Percentiles rank a stretch among this genome's conserved stretches.
Conservation (phyloP, 306 rosid genomes). For the Cyamopsis tetragonoloba region DNA sequence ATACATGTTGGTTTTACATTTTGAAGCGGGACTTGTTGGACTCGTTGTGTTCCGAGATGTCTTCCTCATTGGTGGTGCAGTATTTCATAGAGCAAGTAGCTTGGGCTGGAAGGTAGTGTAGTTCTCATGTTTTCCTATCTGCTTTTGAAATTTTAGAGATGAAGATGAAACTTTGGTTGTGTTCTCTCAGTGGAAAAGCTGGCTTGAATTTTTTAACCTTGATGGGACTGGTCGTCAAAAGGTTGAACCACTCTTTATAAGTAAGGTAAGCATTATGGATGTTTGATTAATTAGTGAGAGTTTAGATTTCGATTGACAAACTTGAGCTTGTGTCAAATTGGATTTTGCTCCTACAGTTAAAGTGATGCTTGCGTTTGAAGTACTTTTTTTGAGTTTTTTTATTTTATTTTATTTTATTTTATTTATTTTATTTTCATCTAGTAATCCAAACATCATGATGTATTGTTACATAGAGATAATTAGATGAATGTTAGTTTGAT, state of each 20-base stretch:
- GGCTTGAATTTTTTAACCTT: conserved; percentile 74
- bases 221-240: conserved; percentile 65
- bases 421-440: too few species aligned
- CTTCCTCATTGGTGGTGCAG: conserved; percentile 74
- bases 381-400: background rate
- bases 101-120: conserved; percentile 73
- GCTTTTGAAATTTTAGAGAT: background rate
- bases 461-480: too few species aligned
- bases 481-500: too few species aligned
- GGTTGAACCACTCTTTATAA: conserved; percentile 83
- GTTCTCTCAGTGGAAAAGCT: conserved; percentile 70
- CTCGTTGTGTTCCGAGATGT: conserved; percentile 81
- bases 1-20: conserved; percentile 21
- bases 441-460: too few species aligned
- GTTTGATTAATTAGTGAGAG: too few species aligned
- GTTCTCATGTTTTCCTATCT: background rate
- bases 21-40: conserved; percentile 86
- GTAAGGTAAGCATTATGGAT: conserved; percentile 61
- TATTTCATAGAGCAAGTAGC: conserved; percentile 70
- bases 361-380: too few species aligned
- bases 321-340: too few species aligned
- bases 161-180: conserved; percentile 19
- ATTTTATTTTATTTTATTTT: too few species aligned
- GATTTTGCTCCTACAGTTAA: too few species aligned
- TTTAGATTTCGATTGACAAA: too few species aligned